phyloP scores from a whole-genome alignment of 2,329 filamentous ascomycete genomes.

The Eurotiales sp. region DNA sequence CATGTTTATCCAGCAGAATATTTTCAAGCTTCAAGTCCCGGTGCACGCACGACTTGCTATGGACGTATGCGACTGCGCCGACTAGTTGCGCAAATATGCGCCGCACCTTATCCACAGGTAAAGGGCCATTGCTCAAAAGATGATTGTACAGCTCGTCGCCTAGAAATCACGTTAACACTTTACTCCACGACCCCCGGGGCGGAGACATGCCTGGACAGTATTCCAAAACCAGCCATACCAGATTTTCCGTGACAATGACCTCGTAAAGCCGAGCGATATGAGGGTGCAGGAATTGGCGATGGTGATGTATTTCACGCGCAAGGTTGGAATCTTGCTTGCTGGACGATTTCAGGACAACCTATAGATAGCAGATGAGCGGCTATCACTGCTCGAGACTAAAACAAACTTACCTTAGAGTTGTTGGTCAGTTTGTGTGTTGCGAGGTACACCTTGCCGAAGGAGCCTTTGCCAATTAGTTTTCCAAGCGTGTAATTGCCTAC shows the following conservation, averaged over 20 bases:
- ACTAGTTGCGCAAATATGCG: constrained; percentile 95
- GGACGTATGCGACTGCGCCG: constrained; percentile 91
- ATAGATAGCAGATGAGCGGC: no score
- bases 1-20: constrained; percentile 91
- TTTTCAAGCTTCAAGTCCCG: constrained; percentile 96
- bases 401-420: constrained; percentile 81
- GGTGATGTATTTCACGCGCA: constrained; percentile 95
- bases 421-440: constrained; percentile 96
- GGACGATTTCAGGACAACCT: constrained; percentile 98
- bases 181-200: neutral
- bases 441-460: constrained; percentile 97
- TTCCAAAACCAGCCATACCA: constrained; percentile 96
- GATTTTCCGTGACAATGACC: constrained; percentile 89
- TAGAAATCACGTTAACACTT: constrained; percentile 34
- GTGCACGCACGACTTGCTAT: constrained; percentile 92
- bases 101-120: constrained; percentile 82
- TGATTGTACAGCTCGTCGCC: constrained; percentile 98
- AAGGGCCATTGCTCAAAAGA: constrained; percentile 77
- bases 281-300: constrained; percentile 94
- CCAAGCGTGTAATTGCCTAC: constrained; percentile 95
- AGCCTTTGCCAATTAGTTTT: constrained; percentile 90
- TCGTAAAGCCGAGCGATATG: constrained; percentile 97
- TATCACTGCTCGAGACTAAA: no score
- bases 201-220: constrained; percentile 74
- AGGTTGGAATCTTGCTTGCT: constrained; percentile 95